A percentile compares a stretch with the other conserved stretches of the same genome.
Evolutionary conservation across 345 rosid genomes (phyloP).

Genomic region (Populus nigra): DNA sequence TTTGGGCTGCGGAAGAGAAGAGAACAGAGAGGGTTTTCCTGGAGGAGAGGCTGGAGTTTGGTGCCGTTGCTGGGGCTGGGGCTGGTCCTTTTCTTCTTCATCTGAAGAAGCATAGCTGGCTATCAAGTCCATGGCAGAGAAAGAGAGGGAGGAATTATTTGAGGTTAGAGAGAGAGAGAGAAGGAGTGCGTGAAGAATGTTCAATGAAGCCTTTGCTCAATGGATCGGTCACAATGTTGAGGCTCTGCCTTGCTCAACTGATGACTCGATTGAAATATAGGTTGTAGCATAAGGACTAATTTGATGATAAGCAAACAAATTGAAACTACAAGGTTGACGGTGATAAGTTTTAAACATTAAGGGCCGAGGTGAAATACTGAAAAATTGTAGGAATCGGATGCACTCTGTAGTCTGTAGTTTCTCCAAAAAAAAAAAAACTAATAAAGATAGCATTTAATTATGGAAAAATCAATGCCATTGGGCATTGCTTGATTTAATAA

Average conservation of each 20-base stretch:
- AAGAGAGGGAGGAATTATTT: too few relatives aligned
- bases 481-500: too few relatives aligned
- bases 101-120: conserved; percentile 85
- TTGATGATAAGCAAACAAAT: neutral
- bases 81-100: conserved; percentile 55
- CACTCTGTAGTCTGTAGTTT: neutral
- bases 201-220: too few relatives aligned
- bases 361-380: neutral
- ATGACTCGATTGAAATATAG: neutral
- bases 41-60: conserved; percentile 19
- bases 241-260: too few relatives aligned
- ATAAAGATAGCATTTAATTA: neutral
- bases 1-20: conserved; percentile 20
- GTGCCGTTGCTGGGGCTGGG: conserved; percentile 1
- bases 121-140: conserved; percentile 50
- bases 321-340: neutral
- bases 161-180: neutral
- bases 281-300: neutral
- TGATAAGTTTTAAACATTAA: neutral
- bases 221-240: too few relatives aligned
- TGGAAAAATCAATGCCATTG: neutral
- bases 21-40: neutral
- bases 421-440: neutral
- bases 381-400: neutral
- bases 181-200: too few relatives aligned